A percentile compares a stretch with the other conserved stretches of the same genome.
These are phyloP conservation scores for Trichoderma harzianum DNA, from an alignment of 2,329 filamentous ascomycete species.

Conservation along the genomic window DNA sequence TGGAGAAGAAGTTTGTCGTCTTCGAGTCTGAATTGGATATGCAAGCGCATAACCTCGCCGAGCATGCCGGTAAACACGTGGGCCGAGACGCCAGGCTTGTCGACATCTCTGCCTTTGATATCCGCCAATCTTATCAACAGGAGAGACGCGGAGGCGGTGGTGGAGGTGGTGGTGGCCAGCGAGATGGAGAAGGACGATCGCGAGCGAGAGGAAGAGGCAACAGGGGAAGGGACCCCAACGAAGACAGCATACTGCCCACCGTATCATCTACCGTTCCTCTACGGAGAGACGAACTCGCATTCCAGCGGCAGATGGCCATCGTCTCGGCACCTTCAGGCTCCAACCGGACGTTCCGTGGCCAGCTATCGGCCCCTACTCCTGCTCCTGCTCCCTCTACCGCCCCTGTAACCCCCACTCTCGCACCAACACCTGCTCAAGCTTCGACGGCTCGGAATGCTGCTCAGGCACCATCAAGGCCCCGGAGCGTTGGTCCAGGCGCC, in stretches of 20 bases:
- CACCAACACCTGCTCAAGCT: constrained; percentile 22
- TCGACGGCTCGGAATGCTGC: constrained; percentile 15
- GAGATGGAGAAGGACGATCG: constrained; percentile 37
- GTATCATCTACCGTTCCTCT: constrained; percentile 67
- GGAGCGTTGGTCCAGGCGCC: constrained; percentile 21
- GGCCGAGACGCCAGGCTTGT: constrained; percentile 80
- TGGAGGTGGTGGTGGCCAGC: constrained; percentile 22
- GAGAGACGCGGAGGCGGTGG: constrained; percentile 43
- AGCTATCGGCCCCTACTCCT: constrained; percentile 55
- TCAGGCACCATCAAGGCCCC: constrained; percentile 10
- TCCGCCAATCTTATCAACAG: constrained; percentile 67
- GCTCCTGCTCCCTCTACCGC: constrained; percentile 22
- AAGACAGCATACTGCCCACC: constrained; percentile 65
- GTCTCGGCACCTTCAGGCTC: constrained; percentile 81
- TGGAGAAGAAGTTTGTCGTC: constrained; percentile 97
- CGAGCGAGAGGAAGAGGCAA: constrained; percentile 37
- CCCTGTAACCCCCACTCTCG: constrained; percentile 25
- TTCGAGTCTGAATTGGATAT: constrained; percentile 94
- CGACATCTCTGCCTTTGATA: constrained; percentile 83
- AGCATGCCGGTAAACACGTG: constrained; percentile 82
- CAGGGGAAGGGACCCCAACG: constrained; percentile 83
- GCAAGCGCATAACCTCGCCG: constrained; percentile 85
- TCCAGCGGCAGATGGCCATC: constrained; percentile 87
- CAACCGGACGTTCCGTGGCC: constrained; percentile 78
- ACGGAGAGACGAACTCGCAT: constrained; percentile 82